phyloP scores from a whole-genome alignment of 1,284 basidiomycete species.

The Apiotrichum laibachii region DNA sequence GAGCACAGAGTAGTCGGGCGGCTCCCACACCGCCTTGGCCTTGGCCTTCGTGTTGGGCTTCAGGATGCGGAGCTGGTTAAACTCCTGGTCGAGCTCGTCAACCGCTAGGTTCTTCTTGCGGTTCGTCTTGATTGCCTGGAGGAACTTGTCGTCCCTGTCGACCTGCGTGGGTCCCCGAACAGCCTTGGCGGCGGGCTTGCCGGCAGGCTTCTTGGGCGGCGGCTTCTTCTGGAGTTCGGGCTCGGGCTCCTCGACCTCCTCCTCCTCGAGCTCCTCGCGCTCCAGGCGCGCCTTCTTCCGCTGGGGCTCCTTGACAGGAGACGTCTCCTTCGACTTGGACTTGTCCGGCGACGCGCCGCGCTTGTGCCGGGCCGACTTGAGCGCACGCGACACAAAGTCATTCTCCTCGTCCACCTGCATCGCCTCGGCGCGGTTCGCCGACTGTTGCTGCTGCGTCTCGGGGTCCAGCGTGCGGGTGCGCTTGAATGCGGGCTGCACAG shows the following conservation, averaged over 20 bases:
- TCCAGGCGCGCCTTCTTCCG: not conserved
- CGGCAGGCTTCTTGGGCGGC: not conserved
- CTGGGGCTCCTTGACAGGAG: not conserved
- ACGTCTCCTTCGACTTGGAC: not conserved
- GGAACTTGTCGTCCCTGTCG: constrained; percentile 42
- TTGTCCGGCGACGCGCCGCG: constrained; percentile 5
- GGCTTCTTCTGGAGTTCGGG: constrained; percentile 1
- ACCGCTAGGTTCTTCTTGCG: constrained; percentile 36
- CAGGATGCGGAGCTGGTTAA: constrained; percentile 73
- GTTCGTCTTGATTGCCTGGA: constrained; percentile 36
- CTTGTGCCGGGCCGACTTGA: constrained; percentile 8
- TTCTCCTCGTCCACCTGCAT: constrained; percentile 36
- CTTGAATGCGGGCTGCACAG: constrained; percentile 17
- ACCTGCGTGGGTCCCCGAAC: constrained; percentile 13
- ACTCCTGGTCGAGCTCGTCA: constrained; percentile 74
- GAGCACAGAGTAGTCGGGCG: constrained; percentile 53
- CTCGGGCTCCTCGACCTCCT: constrained; percentile 22
- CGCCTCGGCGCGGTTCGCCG: not conserved
- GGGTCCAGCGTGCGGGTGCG: constrained; percentile 3
- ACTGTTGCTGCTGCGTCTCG: not conserved
- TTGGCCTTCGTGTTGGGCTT: constrained; percentile 59
- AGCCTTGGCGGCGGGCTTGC: too few species aligned
- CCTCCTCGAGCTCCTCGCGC: constrained; percentile 8
- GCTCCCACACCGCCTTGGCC: constrained; percentile 16
- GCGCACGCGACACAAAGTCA: constrained; percentile 18